Evolutionary conservation across 1,284 basidiomycete genomes (phyloP).

Genomic region (Trametes sp.): DNA sequence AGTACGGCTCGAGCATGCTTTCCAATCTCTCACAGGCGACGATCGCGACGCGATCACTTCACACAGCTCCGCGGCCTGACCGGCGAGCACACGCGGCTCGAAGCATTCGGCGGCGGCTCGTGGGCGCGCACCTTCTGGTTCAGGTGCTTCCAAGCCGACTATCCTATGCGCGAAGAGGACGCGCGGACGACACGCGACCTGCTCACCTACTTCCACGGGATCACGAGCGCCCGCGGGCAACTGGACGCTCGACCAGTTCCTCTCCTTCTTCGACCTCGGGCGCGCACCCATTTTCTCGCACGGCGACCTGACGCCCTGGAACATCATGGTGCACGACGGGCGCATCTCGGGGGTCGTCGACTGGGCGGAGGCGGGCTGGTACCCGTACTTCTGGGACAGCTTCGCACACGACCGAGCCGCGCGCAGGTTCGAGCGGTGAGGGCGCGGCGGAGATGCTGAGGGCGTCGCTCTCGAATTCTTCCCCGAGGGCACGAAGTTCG

Average conservation of each 20-base stretch:
- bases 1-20: neutral
- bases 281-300: conserved; percentile 1
- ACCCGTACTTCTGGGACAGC: conserved; percentile 3
- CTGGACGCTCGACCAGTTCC: neutral
- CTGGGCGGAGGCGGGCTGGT: conserved; percentile 19
- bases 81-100: neutral
- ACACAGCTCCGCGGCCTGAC: neutral
- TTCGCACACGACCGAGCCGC: conserved; percentile 4
- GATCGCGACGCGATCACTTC: neutral
- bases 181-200: neutral
- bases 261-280: neutral
- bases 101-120: neutral
- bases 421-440: neutral
- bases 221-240: neutral
- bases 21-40: neutral
- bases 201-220: neutral
- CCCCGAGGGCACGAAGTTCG: neutral
- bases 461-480: neutral
- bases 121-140: neutral
- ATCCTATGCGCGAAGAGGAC: neutral
- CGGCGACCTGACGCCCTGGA: conserved; percentile 1
- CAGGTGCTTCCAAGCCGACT: neutral
- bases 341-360: conserved; percentile 16
- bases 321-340: conserved; percentile 18
- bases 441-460: neutral